Conservation (phyloP, 129 eudicot genomes). For the Flaveria trinervia region DNA sequence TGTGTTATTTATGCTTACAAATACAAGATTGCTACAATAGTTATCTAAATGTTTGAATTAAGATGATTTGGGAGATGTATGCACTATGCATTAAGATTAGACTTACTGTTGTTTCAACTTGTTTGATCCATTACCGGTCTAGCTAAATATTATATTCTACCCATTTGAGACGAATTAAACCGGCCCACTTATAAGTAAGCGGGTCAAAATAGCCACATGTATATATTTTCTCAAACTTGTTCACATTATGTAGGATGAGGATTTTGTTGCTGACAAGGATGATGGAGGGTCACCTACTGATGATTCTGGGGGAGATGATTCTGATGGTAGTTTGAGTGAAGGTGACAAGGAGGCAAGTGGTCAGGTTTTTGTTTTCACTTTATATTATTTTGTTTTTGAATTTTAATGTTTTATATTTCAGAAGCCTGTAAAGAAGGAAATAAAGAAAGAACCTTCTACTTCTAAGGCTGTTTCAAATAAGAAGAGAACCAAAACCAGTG, state of each 20-base stretch:
- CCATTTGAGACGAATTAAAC: not conserved
- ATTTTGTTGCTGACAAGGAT: slow-evolving; percentile 71
- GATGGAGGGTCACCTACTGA: slow-evolving; percentile 81
- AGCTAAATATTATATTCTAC: not conserved
- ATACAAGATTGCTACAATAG: not conserved
- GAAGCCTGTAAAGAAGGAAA: slow-evolving; percentile 53
- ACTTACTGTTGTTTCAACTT: not conserved
- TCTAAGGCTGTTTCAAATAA: slow-evolving; percentile 54
- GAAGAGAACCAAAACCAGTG: slow-evolving; percentile 56
- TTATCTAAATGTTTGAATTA: not conserved
- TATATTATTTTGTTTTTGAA: not conserved
- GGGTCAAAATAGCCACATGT: not conserved
- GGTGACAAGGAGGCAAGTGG: slow-evolving; percentile 54
- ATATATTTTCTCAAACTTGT: not conserved
- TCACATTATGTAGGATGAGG: slow-evolving; percentile 60
- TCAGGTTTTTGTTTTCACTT: not conserved
- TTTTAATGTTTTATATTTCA: slow-evolving; percentile 5
- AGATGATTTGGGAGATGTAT: not conserved
- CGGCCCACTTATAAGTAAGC: not conserved
- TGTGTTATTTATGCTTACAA: not conserved
- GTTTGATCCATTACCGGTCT: not conserved
- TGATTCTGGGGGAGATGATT: slow-evolving; percentile 74
- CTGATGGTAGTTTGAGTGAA: slow-evolving; percentile 68
- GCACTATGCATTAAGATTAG: not conserved
- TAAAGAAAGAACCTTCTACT: slow-evolving; percentile 53